Evolutionary conservation across 352 stramenopile genomes (phyloP), one percentile per base, ranked within the genome.

Genomic region (Phytophthora fragariaefolia): DNA sequence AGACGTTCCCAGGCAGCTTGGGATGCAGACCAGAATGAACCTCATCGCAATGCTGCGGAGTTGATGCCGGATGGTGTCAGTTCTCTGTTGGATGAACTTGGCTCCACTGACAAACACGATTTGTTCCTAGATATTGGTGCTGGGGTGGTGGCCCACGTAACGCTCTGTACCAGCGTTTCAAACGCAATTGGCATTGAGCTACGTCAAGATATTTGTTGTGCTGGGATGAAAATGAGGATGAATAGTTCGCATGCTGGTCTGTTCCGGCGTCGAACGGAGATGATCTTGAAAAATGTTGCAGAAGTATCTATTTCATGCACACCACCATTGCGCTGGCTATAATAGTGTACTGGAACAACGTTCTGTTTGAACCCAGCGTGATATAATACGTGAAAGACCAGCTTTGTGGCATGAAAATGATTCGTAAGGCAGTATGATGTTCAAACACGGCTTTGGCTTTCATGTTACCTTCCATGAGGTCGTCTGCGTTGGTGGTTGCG

Each of bases 81-180:
- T 6, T 27, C 12, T 15, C 20, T 63, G 3, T 27, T 54, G 7
- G 12, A 3, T 43, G 42, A 52, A 26, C 9, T 55, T 4, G 26
- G 18, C 3, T 4, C 27, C 3, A 24, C 54, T 17, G 55, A 48
- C 10, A 20, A 8, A 6, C 1, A 15, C 10, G 55, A 54, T 6
- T 26, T 62, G 18, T 62, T 62, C 30, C 28, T 62, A 20, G 43
- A 48, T n/a, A 62, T 62, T 27, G 43, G 54, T n/a, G 24, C 40
- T 30, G 42, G 43, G 1, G 26, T 62, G 18, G 40, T 53, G 40
- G 53, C 53, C 13, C 53, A 61, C 20, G 53, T 61, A 9, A 42
- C 18, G 5, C 43, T 53, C 17, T 12, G 26, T n/a, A 48, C 27
- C 0, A 26, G 30, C 6, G 42, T 36, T 1, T 45, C 20, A 20